Conservation (phyloP, 805 yeast species). For the Kurtzmaniella fragi region DNA sequence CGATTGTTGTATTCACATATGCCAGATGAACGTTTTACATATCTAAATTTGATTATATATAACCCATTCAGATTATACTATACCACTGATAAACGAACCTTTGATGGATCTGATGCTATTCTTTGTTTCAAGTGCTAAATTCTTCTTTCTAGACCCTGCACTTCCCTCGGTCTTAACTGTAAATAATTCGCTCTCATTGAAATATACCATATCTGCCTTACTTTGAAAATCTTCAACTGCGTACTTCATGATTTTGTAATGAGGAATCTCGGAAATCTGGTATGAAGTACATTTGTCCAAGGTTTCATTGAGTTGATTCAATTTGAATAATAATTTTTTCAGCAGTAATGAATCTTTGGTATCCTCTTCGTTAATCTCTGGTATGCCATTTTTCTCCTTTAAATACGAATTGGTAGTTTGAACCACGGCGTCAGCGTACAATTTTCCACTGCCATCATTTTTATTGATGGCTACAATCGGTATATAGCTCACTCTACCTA, state of each 20-base stretch:
- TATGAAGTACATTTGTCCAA: slow-evolving; percentile 23
- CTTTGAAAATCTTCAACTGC: slow-evolving; percentile 31
- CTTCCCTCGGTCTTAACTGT: slow-evolving; percentile 9
- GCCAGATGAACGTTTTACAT: too few relatives aligned
- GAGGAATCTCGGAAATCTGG: slow-evolving; percentile 24
- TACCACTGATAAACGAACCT: slow-evolving; percentile 42
- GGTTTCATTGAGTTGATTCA: slow-evolving; percentile 15
- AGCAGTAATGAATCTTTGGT: slow-evolving; percentile 23
- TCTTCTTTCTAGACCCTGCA: slow-evolving; percentile 13
- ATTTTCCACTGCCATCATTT: slow-evolving; percentile 21
- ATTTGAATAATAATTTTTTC: slow-evolving; percentile 15
- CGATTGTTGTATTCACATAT: too few relatives aligned
- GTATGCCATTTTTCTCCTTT: slow-evolving; percentile 7
- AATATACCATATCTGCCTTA: slow-evolving; percentile 29
- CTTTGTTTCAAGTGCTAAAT: slow-evolving; percentile 29
- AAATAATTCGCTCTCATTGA: slow-evolving; percentile 28
- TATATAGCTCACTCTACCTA: slow-evolving; percentile 30
- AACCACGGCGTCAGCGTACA: slow-evolving; percentile 31
- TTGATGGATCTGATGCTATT: slow-evolving; percentile 37
- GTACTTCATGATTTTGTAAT: slow-evolving; percentile 23
- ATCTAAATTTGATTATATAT: too few relatives aligned
- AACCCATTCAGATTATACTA: too few relatives aligned
- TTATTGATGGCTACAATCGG: slow-evolving; percentile 35
- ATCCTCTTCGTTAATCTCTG: slow-evolving; percentile 9
- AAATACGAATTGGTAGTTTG: slow-evolving; percentile 29